Base-by-base conservation (phyloP, 2,329 filamentous ascomycete species). In the Aureobasidium melanogenum region DNA sequence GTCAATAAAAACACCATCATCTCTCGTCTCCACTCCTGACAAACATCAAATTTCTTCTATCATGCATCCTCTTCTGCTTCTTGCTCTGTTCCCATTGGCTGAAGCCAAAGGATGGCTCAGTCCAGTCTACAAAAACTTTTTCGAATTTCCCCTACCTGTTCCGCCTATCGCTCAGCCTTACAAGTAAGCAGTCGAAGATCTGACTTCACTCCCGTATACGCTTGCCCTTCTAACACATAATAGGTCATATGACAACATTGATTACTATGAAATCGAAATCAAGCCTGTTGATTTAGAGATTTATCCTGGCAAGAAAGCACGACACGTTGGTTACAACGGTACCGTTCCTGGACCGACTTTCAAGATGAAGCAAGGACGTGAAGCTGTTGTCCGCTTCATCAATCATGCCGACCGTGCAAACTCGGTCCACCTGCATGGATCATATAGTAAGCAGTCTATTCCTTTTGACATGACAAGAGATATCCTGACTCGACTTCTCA, bases 391-490 rank as follows among this genome's bases (percentile, higher is more conserved):
- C 5, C 75, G 80, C 26, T 79, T 82, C 64, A 75, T 77, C 66
- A 83, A 83, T 67, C 75, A 77, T 34, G 75, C 74, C 4, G 67
- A 70, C 15, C 68, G 69, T 4, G 72, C 75, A 30, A 77, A 74
- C 54, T 76, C 77, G 3, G 75, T 81, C 15, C 81, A 83, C 69
- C 72, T 83, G 17, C 80, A 83, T 63, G 80, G 81, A 0, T 80
- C 79, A 7, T 80, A 74, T 41, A 60, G 59, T 60, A 41, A 5
- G 56, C 32, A 10, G 1, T 19, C 22, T 48, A 7, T 26, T 2
- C 5, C 3, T 7, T 22, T n/a, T 1, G 3, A 38, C 14, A 22
- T 22, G 7, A 9, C n/a, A n/a, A 22, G 28, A 6, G 2, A 19
- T 6, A 32, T 14, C 9, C 7, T 51, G 19, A 51, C 32, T 10